Conservation (phyloP, 176 grass and related monocot species). For the Raddia distichophylla region DNA sequence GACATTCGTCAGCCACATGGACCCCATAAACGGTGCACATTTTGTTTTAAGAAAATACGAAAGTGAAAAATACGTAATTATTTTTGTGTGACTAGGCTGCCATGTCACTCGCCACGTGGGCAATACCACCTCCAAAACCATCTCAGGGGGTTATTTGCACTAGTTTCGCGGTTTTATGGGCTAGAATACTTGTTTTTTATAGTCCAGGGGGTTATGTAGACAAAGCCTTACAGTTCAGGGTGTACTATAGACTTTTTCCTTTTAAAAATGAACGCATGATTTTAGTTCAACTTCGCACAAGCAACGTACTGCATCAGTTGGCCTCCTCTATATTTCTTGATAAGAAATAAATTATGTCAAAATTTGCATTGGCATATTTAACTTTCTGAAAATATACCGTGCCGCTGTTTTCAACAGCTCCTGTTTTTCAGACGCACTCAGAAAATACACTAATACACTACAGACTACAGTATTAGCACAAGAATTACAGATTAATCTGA, state of each 20-base stretch:
- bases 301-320: neutral
- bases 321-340: neutral
- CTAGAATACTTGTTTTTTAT: too few species aligned
- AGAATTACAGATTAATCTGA: slow-evolving; percentile 2
- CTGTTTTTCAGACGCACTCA: neutral
- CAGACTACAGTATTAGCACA: neutral
- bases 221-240: too few species aligned
- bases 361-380: neutral
- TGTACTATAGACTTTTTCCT: neutral
- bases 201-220: too few species aligned
- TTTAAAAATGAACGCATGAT: neutral
- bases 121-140: too few species aligned
- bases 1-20: neutral
- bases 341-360: slow-evolving; percentile 6
- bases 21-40: neutral
- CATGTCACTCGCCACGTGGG: too few species aligned
- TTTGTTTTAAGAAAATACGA: neutral
- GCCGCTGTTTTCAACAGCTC: neutral
- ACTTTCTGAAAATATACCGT: slow-evolving; percentile 5
- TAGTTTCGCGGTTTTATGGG: too few species aligned
- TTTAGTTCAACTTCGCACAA: neutral
- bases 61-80: too few species aligned
- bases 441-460: neutral
- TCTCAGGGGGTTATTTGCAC: too few species aligned
- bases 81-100: too few species aligned